Evolutionary conservation across 495 filamentous ascomycete species (phyloP).

Genomic region (Aspergillus sparsus): DNA sequence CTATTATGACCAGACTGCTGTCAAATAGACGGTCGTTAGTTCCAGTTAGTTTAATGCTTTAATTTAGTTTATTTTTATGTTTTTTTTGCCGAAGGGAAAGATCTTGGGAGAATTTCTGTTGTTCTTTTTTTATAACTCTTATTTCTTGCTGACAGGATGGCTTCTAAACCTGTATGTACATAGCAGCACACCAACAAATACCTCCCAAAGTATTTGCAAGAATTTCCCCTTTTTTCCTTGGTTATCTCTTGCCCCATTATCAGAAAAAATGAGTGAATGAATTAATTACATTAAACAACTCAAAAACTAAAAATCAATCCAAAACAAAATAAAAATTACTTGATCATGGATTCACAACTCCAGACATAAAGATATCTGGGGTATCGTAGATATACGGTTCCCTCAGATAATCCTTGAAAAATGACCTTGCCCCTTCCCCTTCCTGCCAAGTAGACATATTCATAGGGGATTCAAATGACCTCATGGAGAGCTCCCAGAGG

Average conservation of each 20-base stretch:
- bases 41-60: too few species aligned
- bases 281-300: too few species aligned
- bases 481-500: slow-evolving; percentile 22
- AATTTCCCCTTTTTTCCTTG: too few species aligned
- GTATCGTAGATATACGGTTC: slow-evolving; percentile 7
- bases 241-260: too few species aligned
- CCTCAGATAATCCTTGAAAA: slow-evolving; percentile 15
- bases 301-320: too few species aligned
- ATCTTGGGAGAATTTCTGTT: slow-evolving; percentile 5
- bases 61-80: too few species aligned
- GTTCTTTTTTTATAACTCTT: too few species aligned
- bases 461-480: neutral
- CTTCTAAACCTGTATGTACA: neutral
- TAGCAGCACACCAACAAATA: neutral
- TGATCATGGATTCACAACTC: neutral
- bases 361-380: slow-evolving; percentile 3
- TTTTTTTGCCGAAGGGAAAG: too few species aligned
- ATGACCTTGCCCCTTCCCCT: slow-evolving; percentile 16
- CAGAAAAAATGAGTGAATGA: too few species aligned
- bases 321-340: too few species aligned
- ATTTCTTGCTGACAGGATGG: neutral
- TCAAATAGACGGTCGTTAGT: slow-evolving; percentile 22
- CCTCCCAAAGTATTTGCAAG: neutral
- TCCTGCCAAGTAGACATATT: slow-evolving; percentile 17
- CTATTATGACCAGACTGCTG: slow-evolving; percentile 49